A percentile compares a stretch with the other conserved stretches of the same genome.
These are phyloP conservation scores for Saprolegnia diclina DNA, from an alignment of 352 stramenopile species.

Conservation along the genomic window DNA sequence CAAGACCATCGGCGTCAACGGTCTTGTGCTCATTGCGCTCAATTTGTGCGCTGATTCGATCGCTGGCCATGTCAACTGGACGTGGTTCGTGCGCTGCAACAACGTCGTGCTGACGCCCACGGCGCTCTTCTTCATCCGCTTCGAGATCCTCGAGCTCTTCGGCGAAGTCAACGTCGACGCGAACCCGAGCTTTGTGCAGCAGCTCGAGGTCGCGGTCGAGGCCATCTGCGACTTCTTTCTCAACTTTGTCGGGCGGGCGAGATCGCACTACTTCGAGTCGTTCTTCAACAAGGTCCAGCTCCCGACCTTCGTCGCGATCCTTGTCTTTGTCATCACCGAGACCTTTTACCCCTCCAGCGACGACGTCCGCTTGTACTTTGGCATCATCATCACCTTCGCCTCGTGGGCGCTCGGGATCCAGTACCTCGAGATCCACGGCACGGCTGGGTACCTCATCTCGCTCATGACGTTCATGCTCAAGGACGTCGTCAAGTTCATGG, in stretches of 20 bases:
- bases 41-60: not conserved
- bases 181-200: not conserved
- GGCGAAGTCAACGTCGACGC: not conserved
- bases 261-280: slow-evolving; percentile 11
- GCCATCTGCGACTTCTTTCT: not conserved
- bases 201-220: not conserved
- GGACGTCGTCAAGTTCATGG: slow-evolving; percentile 12
- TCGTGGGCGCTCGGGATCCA: slow-evolving; percentile 10
- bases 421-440: slow-evolving; percentile 8
- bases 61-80: not conserved
- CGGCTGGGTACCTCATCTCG: slow-evolving; percentile 7
- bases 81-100: slow-evolving; percentile 1
- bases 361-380: not conserved
- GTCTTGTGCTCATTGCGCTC: not conserved
- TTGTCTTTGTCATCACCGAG: slow-evolving; percentile 5
- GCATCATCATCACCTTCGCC: not conserved
- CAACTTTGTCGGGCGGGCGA: not conserved
- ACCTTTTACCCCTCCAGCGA: not conserved
- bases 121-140: not conserved
- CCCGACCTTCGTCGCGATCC: not conserved
- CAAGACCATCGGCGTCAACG: not conserved
- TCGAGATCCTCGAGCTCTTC: not conserved
- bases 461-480: slow-evolving; percentile 8
- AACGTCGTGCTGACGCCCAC: not conserved
- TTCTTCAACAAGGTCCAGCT: slow-evolving; percentile 3